A percentile compares a stretch with the other conserved stretches of the same genome.
These are phyloP conservation scores for Austroboletus novae-zelandiae DNA, from an alignment of 1,284 basidiomycete genomes.

Conservation along the genomic window DNA sequence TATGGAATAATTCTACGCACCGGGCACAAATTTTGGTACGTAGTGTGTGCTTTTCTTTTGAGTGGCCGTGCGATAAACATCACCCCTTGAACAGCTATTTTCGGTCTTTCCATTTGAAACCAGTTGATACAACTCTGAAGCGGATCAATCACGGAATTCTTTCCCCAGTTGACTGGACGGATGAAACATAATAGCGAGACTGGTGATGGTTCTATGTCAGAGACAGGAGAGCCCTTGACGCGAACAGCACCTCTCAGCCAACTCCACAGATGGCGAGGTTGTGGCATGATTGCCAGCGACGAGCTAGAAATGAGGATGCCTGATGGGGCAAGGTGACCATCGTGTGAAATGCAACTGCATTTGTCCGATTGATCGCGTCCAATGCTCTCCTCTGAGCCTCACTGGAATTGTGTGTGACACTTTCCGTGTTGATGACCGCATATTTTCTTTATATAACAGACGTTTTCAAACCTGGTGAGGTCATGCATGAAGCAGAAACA, in stretches of 20 bases:
- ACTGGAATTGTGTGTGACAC: background rate
- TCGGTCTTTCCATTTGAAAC: constrained; percentile 15
- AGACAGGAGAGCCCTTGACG: constrained; percentile 3
- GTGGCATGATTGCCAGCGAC: background rate
- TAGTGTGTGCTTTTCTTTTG: background rate
- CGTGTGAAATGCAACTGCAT: background rate
- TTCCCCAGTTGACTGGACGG: background rate
- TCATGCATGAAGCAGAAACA: too few species aligned
- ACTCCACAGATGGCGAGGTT: background rate
- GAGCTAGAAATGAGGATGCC: background rate
- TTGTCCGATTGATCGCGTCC: background rate
- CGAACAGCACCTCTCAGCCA: background rate
- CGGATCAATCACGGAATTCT: constrained; percentile 2
- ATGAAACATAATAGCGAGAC: constrained; percentile 1
- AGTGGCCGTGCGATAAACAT: background rate
- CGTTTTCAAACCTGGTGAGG: background rate
- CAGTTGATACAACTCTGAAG: background rate
- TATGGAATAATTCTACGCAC: background rate
- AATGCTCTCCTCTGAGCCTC: background rate
- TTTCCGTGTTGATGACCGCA: background rate
- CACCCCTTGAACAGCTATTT: background rate
- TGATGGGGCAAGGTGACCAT: too few species aligned
- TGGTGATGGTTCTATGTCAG: constrained; percentile 1
- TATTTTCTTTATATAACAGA: background rate
- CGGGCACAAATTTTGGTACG: background rate